A percentile compares a stretch with the other conserved stretches of the same genome.
These are phyloP conservation scores for Calcarisporium arbuscula DNA, from an alignment of 2,329 filamentous ascomycete species.

Conservation along the genomic window DNA sequence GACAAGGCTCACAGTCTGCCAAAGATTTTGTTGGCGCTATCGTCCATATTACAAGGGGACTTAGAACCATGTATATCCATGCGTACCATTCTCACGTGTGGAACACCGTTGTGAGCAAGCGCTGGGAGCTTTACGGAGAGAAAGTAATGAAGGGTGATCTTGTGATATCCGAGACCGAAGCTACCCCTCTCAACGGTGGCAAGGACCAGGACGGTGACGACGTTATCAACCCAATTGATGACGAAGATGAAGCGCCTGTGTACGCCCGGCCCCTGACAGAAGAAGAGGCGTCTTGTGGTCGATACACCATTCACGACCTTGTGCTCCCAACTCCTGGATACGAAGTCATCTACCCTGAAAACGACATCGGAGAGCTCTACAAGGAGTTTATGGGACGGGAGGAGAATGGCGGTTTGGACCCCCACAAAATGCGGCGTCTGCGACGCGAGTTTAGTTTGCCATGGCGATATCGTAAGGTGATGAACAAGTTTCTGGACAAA, in stretches of 20 bases:
- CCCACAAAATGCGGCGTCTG: constrained; percentile 76
- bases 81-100: constrained; percentile 93
- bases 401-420: constrained; percentile 72
- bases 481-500: constrained; percentile 62
- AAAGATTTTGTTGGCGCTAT: constrained; percentile 78
- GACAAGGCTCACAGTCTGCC: constrained; percentile 36
- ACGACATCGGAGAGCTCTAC: constrained; percentile 81
- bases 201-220: constrained; percentile 55
- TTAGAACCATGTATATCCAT: constrained; percentile 92
- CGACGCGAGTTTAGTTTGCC: constrained; percentile 85
- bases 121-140: constrained; percentile 69
- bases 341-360: constrained; percentile 79
- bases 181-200: constrained; percentile 35
- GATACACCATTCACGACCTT: constrained; percentile 77
- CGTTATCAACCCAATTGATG: constrained; percentile 32
- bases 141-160: constrained; percentile 80
- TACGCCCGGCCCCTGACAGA: constrained; percentile 66
- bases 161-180: constrained; percentile 48
- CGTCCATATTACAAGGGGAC: constrained; percentile 69
- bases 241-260: constrained; percentile 35
- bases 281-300: constrained; percentile 70
- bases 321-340: constrained; percentile 91
- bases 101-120: constrained; percentile 78
- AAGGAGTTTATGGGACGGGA: constrained; percentile 76
- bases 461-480: constrained; percentile 80